These are phyloP conservation scores for Lentinula boryana DNA, from an alignment of 768 basidiomycete species.

Conservation along the genomic window DNA sequence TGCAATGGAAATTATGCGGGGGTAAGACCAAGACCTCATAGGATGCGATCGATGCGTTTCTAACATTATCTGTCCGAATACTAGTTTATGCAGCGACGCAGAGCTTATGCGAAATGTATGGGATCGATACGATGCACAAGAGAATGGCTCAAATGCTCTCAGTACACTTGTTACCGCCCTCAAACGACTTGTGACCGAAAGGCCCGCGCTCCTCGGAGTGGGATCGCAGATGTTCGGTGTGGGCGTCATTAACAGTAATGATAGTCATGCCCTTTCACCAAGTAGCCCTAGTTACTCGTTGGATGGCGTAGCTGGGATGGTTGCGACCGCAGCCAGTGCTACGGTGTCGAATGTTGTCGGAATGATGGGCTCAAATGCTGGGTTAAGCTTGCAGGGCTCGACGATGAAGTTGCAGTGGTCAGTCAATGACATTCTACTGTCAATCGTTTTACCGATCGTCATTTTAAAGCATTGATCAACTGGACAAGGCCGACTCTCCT, in stretches of 20 bases:
- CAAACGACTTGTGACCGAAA: conserved; percentile 84
- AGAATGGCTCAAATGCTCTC: conserved; percentile 65
- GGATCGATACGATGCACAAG: conserved; percentile 66
- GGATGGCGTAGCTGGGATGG: conserved; percentile 55
- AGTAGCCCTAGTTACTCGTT: conserved; percentile 45
- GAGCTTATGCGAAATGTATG: conserved; percentile 77
- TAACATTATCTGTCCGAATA: too few relatives aligned
- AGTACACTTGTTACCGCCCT: conserved; percentile 74
- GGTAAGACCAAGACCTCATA: conserved; percentile 32
- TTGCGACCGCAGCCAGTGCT: conserved; percentile 75
- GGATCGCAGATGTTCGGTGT: conserved; percentile 77
- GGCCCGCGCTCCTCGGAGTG: conserved; percentile 78
- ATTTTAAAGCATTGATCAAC: conserved; percentile 80
- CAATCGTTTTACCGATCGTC: conserved; percentile 5
- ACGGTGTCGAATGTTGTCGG: conserved; percentile 82
- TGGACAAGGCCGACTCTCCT: conserved; percentile 95
- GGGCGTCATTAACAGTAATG: conserved; percentile 36
- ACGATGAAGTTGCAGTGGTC: conserved; percentile 92
- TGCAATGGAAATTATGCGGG: conserved; percentile 89
- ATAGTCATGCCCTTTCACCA: conserved; percentile 20
- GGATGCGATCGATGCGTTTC: too few relatives aligned
- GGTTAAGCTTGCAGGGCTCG: conserved; percentile 66
- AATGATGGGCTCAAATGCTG: conserved; percentile 69
- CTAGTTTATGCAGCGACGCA: conserved; percentile 71
- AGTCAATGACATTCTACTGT: conserved; percentile 18